These are phyloP conservation scores for Wallacemonas rigidus DNA, from an alignment of 208 protist species.

Conservation along the genomic window DNA sequence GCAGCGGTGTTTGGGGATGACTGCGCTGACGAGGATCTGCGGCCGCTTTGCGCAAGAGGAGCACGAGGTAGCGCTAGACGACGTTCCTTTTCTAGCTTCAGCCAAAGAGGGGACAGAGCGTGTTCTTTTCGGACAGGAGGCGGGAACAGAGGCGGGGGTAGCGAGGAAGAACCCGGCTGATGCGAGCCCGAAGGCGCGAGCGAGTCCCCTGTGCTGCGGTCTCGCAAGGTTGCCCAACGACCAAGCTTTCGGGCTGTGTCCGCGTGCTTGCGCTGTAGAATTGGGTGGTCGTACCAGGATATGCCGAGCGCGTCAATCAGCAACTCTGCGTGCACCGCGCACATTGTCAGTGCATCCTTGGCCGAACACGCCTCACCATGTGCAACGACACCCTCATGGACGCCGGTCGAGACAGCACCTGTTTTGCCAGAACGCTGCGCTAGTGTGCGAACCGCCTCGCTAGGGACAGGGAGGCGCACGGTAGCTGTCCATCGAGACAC, in stretches of 20 bases:
- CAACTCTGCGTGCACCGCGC: constrained; percentile 81
- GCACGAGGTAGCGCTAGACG: not conserved
- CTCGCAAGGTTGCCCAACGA: constrained; percentile 55
- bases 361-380: constrained; percentile 72
- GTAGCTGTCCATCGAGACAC: constrained; percentile 33
- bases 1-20: not conserved
- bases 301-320: constrained; percentile 77
- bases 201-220: constrained; percentile 7
- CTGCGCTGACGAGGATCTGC: no score
- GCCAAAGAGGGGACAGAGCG: constrained; percentile 52
- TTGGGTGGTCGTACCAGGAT: constrained; percentile 67
- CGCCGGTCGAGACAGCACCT: no score
- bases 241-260: constrained; percentile 72
- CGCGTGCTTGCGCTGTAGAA: constrained; percentile 76
- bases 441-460: no score
- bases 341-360: constrained; percentile 70
- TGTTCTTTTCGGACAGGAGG: constrained; percentile 80
- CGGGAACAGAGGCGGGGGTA: constrained; percentile 24
- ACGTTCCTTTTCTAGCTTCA: constrained; percentile 30
- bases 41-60: no score
- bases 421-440: no score
- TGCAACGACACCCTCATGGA: constrained; percentile 29
- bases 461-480: constrained; percentile 33
- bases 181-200: constrained; percentile 18
- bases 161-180: not conserved